Evolutionary conservation across 768 basidiomycete genomes (phyloP), one percentile per base, ranked within the genome.

Genomic region (Tephrocybe rancida): DNA sequence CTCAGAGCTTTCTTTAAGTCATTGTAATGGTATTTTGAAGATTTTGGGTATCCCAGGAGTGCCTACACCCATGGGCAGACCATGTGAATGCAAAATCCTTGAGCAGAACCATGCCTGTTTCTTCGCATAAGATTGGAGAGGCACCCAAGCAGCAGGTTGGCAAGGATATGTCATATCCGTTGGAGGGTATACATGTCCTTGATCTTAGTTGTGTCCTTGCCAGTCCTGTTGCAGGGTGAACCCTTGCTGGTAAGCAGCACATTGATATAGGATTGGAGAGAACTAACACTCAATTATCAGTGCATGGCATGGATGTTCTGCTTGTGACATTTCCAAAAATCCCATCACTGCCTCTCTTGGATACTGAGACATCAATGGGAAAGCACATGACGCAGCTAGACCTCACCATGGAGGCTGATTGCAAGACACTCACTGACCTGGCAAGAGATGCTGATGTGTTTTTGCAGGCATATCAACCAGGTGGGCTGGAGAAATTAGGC

Each of bases 361-460:
- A 86, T 59, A 58, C 72, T 10, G 84, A 85, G 44, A 86, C 84
- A 0, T 83, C 85, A 3, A 72, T 84, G 6, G 83, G 84, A 1
- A 87, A 86, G 64, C 78, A 83, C 35, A 84, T 84, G 0, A 76
- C 83, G 0, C 85, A 86, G 60, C 76, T 86, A 3, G 81, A 86
- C 54, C 70, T 87, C 5, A 72, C 66, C 3, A 38, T 41, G 1
- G 21, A 57, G 6, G 21, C 54, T 1, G 79, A 79, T 48, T 59
- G 55, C 8, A 59, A 63, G 9, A 71, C 48, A 7, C 70, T 84
- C 5, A 50, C 50, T 18, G 39, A 52, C 1, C 73, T 87, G 0
- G 65, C 73, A 16, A 56, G 61, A 37, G 71, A 72, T 22, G 71
- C 78, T 0, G 81, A 86, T 58, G 82, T 86, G 8, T 86, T 87